Evolutionary conservation across 768 basidiomycete genomes (phyloP), one percentile per base, ranked within the genome.

Genomic region (Auriculariales sp.): DNA sequence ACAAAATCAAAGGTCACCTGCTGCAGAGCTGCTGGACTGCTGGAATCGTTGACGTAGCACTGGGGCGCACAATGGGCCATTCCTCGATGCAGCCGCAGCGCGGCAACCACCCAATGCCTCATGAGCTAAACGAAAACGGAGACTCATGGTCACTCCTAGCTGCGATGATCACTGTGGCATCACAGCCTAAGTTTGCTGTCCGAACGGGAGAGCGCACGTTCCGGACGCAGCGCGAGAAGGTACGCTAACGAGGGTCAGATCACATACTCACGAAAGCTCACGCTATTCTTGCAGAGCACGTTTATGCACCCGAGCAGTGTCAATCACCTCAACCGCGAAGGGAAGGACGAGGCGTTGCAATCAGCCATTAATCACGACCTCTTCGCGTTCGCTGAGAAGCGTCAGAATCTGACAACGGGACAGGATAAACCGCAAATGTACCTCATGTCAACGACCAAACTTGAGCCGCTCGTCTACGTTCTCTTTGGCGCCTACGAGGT

Each of bases 181-280:
- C 77, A 2, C 89, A 93, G 58, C 92, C 92, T 22, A 92, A 93
- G 62, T 94, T 92, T 62, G 91, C 85, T 3, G 74, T 94, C 48
- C 70, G 83, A 47, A 78, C 76, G 4, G 74, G 79, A 1, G 81
- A 81, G 36, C 78, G 71, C 61, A 71, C 71, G 4, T 76, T 77
- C 52, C 72, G 89, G 36, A 94, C 92, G 2, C 70, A 77, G 14
- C 75, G 78, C 49, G 92, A 95, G 59, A 92, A 86, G 77, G 92
- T 91, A 53, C 28, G 71, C 52, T 27, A 54, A 35, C 28, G n/a
- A n/a, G n/a, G n/a, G n/a, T n/a, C n/a, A n/a, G n/a, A n/a, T n/a
- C n/a, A n/a, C n/a, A n/a, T n/a, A n/a, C n/a, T n/a, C n/a, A n/a
- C n/a, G n/a, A n/a, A n/a, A 12, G 7, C 14, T 35, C 52, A 28